phyloP scores from a whole-genome alignment of 306 rosid genomes.

The Alnus rubra region DNA sequence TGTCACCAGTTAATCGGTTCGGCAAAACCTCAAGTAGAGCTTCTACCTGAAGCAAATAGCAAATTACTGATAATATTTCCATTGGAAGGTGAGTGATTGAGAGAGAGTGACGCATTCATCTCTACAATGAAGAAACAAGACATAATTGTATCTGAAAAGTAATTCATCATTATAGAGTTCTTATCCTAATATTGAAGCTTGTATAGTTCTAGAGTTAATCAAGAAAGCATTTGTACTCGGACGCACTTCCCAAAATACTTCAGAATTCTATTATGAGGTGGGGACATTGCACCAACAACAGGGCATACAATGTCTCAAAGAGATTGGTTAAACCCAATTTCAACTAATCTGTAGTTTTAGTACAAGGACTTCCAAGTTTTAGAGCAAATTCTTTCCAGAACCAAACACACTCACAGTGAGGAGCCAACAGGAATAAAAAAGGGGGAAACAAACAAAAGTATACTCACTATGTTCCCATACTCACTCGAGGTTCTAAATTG shows the following conservation, averaged over 20 bases:
- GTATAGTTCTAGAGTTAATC: neutral
- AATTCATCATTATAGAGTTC: neutral
- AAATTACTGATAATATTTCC: neutral
- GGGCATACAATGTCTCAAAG: neutral
- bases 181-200: neutral
- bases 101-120: neutral
- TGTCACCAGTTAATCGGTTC: constrained; percentile 76
- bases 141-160: constrained; percentile 2
- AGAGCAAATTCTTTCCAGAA: constrained; percentile 16
- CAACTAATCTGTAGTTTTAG: constrained; percentile 19
- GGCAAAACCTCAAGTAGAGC: constrained; percentile 86
- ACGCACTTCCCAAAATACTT: neutral
- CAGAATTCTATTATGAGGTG: neutral
- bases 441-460: constrained; percentile 22
- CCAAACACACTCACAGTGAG: neutral
- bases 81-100: neutral
- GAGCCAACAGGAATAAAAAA: constrained; percentile 1
- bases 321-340: constrained; percentile 12
- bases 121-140: neutral
- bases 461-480: constrained; percentile 81
- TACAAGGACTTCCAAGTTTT: constrained; percentile 14
- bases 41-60: constrained; percentile 60
- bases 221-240: neutral
- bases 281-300: constrained; percentile 7
- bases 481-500: constrained; percentile 97